A percentile compares a stretch with the other conserved stretches of the same genome.
Conservation (phyloP, 1,139 yeast genomes). For the Saccharomyces hybrid region DNA sequence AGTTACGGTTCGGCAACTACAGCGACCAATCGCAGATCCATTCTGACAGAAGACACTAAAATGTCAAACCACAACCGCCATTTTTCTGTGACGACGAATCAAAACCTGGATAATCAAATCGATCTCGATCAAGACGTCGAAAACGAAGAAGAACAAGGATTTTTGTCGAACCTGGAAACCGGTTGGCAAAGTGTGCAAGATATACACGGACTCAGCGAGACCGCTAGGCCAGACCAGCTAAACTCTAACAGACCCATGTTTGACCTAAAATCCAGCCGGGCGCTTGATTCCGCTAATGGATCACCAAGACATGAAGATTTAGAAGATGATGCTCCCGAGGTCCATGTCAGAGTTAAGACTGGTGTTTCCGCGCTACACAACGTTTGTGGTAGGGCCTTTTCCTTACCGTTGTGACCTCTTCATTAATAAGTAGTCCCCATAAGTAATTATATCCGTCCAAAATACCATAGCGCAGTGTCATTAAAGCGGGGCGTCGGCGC, state of each 20-base stretch:
- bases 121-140: background rate
- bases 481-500: background rate
- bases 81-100: background rate
- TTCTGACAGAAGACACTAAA: background rate
- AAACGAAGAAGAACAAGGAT: conserved; percentile 8
- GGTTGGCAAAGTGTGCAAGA: conserved; percentile 32
- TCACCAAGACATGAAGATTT: conserved; percentile 9
- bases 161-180: conserved; percentile 15
- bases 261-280: conserved; percentile 13
- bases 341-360: conserved; percentile 39
- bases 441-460: background rate
- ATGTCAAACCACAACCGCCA: background rate
- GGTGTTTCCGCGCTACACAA: conserved; percentile 41
- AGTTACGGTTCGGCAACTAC: conserved; percentile 10
- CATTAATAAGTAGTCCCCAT: background rate
- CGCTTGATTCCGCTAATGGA: conserved; percentile 6
- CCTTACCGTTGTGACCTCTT: conserved; percentile 28
- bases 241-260: conserved; percentile 10
- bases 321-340: conserved; percentile 25
- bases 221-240: background rate
- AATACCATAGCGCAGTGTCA: background rate
- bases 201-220: conserved; percentile 21
- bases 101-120: background rate
- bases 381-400: conserved; percentile 35
- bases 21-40: background rate